Conservation (phyloP, 108 stramenopile species). For the Seminavis robusta region DNA sequence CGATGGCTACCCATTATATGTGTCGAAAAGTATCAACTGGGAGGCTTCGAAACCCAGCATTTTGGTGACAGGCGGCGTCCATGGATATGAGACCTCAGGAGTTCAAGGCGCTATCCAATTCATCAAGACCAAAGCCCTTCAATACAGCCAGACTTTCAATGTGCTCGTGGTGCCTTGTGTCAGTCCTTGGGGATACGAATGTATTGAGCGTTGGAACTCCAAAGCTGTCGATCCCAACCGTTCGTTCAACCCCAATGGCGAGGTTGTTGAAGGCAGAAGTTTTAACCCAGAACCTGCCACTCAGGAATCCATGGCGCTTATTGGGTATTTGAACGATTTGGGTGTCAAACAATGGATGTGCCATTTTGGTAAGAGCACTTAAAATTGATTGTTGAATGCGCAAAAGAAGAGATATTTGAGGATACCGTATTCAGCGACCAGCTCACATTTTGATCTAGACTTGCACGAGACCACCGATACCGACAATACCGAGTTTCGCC, state of each 20-base stretch:
- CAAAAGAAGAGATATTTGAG: no score
- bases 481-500: slow-evolving; percentile 66
- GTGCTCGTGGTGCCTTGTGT: slow-evolving; percentile 56
- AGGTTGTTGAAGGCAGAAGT: slow-evolving; percentile 12
- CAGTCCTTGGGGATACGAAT: slow-evolving; percentile 69
- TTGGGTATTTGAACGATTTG: slow-evolving; percentile 31
- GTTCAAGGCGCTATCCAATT: slow-evolving; percentile 67
- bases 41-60: slow-evolving; percentile 23
- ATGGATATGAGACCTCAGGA: slow-evolving; percentile 79
- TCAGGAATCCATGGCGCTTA: slow-evolving; percentile 45
- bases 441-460: slow-evolving; percentile 56
- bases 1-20: slow-evolving; percentile 35
- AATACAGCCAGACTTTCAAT: slow-evolving; percentile 44
- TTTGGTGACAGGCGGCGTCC: slow-evolving; percentile 72
- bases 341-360: slow-evolving; percentile 38
- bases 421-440: neutral
- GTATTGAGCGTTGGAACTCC: slow-evolving; percentile 61
- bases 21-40: slow-evolving; percentile 28
- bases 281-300: slow-evolving; percentile 18
- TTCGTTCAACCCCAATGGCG: slow-evolving; percentile 31
- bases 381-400: no score
- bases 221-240: slow-evolving; percentile 56
- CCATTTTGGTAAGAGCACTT: no score
- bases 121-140: slow-evolving; percentile 17
- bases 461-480: slow-evolving; percentile 82